Conservation (phyloP, 2,329 filamentous ascomycete genomes). For the Aureobasidium sp. region DNA sequence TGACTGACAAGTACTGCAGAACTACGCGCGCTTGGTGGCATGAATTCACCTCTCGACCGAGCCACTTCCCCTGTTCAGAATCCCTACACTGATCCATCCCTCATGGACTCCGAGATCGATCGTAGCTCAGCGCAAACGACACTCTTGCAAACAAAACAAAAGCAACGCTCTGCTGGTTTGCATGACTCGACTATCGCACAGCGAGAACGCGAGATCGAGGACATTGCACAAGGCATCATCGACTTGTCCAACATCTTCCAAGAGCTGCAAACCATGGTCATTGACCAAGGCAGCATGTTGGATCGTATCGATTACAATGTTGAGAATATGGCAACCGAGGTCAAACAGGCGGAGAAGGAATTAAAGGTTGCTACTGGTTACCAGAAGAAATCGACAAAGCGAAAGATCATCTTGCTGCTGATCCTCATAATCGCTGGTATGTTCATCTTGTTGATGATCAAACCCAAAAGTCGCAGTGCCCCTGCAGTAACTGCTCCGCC, state of each 20-base stretch:
- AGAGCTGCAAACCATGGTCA: conserved; percentile 85
- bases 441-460: conserved; percentile 76
- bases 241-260: conserved; percentile 95
- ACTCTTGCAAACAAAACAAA: conserved; percentile 68
- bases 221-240: conserved; percentile 97
- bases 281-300: conserved; percentile 46
- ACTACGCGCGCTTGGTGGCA: conserved; percentile 40
- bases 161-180: conserved; percentile 51
- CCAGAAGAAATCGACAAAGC: conserved; percentile 79
- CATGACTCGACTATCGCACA: conserved; percentile 84
- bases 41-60: conserved; percentile 42
- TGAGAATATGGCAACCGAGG: conserved; percentile 86
- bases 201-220: conserved; percentile 92
- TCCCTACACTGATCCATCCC: conserved; percentile 73
- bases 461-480: conserved; percentile 51
- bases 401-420: conserved; percentile 87
- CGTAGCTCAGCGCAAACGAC: conserved; percentile 86
- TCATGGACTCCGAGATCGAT: conserved; percentile 91
- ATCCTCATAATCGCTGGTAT: conserved; percentile 76
- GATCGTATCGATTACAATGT: conserved; percentile 72
- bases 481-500: background rate
- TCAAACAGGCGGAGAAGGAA: conserved; percentile 89
- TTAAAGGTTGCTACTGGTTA: conserved; percentile 81
- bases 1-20: conserved; percentile 32
- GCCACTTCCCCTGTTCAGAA: conserved; percentile 47